These are phyloP conservation scores for Paecilomyces sp. DNA, from an alignment of 2,329 filamentous ascomycete species.

Conservation along the genomic window DNA sequence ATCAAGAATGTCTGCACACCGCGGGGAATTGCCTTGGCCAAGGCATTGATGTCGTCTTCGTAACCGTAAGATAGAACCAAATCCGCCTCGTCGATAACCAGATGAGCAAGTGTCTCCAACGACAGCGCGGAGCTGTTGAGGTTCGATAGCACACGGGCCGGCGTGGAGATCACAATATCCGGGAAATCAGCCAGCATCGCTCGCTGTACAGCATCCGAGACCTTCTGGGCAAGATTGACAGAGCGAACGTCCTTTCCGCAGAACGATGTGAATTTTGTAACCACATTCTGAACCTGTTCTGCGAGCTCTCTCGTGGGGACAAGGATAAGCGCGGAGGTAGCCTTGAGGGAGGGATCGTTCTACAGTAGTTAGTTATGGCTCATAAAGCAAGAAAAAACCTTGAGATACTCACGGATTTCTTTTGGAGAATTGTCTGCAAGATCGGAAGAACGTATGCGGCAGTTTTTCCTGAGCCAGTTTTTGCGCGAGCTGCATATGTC, in stretches of 20 bases:
- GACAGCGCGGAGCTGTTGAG: slow-evolving; percentile 66
- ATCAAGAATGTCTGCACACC: slow-evolving; percentile 87
- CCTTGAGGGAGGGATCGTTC: slow-evolving; percentile 32
- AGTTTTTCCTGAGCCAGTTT: slow-evolving; percentile 95
- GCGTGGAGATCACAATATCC: slow-evolving; percentile 86
- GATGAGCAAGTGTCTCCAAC: slow-evolving; percentile 62
- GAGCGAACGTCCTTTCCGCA: slow-evolving; percentile 76
- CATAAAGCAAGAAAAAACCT: slow-evolving; percentile 1
- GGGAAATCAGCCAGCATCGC: slow-evolving; percentile 79
- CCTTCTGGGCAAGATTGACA: slow-evolving; percentile 83
- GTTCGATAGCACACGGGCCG: slow-evolving; percentile 72
- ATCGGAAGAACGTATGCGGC: slow-evolving; percentile 90
- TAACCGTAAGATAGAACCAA: slow-evolving; percentile 91
- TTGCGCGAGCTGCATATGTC: slow-evolving; percentile 62
- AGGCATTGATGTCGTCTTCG: slow-evolving; percentile 75
- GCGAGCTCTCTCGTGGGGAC: slow-evolving; percentile 93
- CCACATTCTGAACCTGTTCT: slow-evolving; percentile 75
- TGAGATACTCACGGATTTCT: slow-evolving; percentile 55
- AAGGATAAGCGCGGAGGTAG: slow-evolving; percentile 73
- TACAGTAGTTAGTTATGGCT: slow-evolving; percentile 7
- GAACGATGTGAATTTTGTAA: slow-evolving; percentile 70
- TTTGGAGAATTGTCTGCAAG: slow-evolving; percentile 74
- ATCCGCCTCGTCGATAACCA: slow-evolving; percentile 93
- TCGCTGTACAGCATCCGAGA: slow-evolving; percentile 80
- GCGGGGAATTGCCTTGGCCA: slow-evolving; percentile 71